Conservation (phyloP, 2,329 filamentous ascomycete genomes). For the Stachybotrys echinatus region DNA sequence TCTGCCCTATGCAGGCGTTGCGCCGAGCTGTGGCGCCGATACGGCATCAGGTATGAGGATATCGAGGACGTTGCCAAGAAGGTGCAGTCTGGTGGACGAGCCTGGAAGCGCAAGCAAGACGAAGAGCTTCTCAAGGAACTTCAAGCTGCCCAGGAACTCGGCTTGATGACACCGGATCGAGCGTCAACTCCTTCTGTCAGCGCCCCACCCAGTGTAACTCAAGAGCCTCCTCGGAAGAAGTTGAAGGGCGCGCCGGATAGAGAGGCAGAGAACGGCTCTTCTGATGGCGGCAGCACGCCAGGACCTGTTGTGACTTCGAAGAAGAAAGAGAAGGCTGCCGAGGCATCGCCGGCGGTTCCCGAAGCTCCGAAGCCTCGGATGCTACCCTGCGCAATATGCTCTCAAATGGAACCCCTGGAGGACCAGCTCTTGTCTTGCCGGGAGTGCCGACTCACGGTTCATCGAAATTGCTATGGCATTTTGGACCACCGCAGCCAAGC, state of each 20-base stretch:
- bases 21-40: constrained; percentile 89
- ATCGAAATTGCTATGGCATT: constrained; percentile 90
- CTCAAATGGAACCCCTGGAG: constrained; percentile 63
- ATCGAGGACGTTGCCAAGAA: constrained; percentile 88
- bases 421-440: constrained; percentile 74
- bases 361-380: constrained; percentile 73
- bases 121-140: constrained; percentile 82
- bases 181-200: constrained; percentile 30
- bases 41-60: constrained; percentile 93
- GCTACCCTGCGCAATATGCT: constrained; percentile 82
- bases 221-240: constrained; percentile 61
- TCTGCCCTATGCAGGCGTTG: constrained; percentile 86
- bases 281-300: constrained; percentile 39
- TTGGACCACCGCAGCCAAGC: constrained; percentile 59
- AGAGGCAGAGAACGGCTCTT: constrained; percentile 40
- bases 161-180: constrained; percentile 36
- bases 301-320: constrained; percentile 30
- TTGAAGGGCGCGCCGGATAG: constrained; percentile 51
- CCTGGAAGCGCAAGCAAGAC: constrained; percentile 84
- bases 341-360: constrained; percentile 54
- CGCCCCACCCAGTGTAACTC: constrained; percentile 17
- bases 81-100: constrained; percentile 72
- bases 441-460: constrained; percentile 87
- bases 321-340: constrained; percentile 34
- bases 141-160: constrained; percentile 57